A percentile compares a stretch with the other conserved stretches of the same genome.
Evolutionary conservation across 108 stramenopile species (phyloP).

Genomic region (Aurantiochytrium sp.): DNA sequence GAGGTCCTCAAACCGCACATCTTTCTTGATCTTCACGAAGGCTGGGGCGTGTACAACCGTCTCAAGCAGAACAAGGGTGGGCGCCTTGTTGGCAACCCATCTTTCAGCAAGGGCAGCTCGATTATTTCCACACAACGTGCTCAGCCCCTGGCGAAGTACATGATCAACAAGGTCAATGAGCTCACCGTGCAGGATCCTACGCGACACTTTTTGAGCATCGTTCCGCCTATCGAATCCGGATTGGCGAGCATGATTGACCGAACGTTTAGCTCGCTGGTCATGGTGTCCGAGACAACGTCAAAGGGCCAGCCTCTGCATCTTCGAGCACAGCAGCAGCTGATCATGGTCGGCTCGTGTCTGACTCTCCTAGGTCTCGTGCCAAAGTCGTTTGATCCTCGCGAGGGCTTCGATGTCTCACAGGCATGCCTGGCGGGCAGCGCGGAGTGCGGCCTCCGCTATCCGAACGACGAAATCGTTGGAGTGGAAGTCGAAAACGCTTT

Average conservation of each 20-base stretch:
- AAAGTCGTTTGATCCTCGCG: background rate
- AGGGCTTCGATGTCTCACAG: background rate
- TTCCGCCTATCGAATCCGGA: background rate
- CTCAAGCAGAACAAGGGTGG: background rate
- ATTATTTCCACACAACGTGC: background rate
- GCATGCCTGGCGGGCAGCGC: background rate
- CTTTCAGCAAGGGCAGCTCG: background rate
- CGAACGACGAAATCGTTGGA: background rate
- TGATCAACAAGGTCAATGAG: slow-evolving; percentile 17
- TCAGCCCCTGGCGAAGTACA: background rate
- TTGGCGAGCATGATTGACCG: background rate
- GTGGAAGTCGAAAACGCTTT: no score
- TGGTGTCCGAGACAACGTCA: background rate
- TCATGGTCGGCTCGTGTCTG: background rate
- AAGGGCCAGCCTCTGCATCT: background rate
- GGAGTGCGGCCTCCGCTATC: background rate
- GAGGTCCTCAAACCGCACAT: background rate
- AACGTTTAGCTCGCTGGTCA: background rate
- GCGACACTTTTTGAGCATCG: background rate
- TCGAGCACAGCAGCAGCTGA: slow-evolving; percentile 4
- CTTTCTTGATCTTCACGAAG: background rate
- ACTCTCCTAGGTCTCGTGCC: background rate
- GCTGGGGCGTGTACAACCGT: slow-evolving; percentile 17
- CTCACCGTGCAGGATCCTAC: background rate
- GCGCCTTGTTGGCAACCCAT: background rate